Evolutionary conservation across 75 land plant genomes (phyloP), one percentile per base, ranked within the genome.

Genomic region (Pinus tabuliformis): DNA sequence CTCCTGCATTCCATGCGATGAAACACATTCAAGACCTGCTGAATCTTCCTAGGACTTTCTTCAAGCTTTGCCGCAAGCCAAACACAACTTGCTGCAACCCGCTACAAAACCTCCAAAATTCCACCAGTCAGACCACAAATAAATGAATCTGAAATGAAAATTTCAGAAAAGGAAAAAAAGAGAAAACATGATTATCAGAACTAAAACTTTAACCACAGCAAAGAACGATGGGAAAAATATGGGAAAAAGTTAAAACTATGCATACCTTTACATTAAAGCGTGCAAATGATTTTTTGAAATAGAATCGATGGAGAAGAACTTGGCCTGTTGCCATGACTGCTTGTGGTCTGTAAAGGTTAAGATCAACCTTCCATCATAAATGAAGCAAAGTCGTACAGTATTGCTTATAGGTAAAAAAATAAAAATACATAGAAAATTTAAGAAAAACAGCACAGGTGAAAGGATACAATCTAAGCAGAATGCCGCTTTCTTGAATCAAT

Each of bases 291-390:
- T 94, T 96, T 87, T 96, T 96, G 97, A 97, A 96, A 62, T 93
- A 96, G 77, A 96, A 96, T 7, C 99, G 96, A 78, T 96, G 99
- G 61, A 94, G 87, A 1, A 96, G 78, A 49, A 96, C 99, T 77
- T 96, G 99, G 1, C 95, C 97, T 22, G 99, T 96, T 11, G 99
- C 99, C 99, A 96, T 94, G 6, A 90, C 97, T 5, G 95, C 97
- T 77, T 96, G 99, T n/a, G 99, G 99, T 49, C 54, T 49, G 54
- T 49, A 9, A 49, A 49, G 54, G 11, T 49, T 49, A 49, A 49
- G 54, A 49, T 49, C 54, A 9, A 49, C 54, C 12, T 49, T 49
- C 12, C 12, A 8, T 49, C 54, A 49, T 49, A 9, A 49, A 49
- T 49, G 2, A 49, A 49, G 12, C 54, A 11, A 9, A 49, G 12